These are phyloP conservation scores for Lumnitzera racemosa DNA, from an alignment of 345 rosid genomes.

Conservation along the genomic window DNA sequence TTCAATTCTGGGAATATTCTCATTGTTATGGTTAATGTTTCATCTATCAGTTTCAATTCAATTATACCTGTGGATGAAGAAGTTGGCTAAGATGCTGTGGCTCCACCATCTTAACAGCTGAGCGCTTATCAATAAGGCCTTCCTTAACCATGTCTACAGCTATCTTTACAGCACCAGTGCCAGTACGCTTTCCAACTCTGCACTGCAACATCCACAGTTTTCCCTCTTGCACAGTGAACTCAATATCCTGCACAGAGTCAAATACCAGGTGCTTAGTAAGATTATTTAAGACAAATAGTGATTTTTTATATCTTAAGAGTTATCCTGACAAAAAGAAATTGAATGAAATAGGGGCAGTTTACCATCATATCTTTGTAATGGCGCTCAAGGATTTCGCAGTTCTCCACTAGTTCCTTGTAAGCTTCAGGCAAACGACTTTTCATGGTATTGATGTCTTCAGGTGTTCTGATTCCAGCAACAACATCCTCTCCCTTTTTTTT, in stretches of 20 bases:
- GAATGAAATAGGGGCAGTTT: conserved; percentile 2
- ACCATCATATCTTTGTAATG: conserved; percentile 99
- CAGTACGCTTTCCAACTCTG: conserved; percentile 85
- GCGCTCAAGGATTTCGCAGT: conserved; percentile 71
- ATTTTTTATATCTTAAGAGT: not conserved
- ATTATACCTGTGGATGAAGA: conserved; percentile 80
- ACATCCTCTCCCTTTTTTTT: conserved; percentile 81
- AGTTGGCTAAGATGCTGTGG: conserved; percentile 89
- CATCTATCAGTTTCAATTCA: not conserved
- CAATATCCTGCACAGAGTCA: conserved; percentile 54
- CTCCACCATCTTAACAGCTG: conserved; percentile 75
- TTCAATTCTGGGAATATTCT: not conserved
- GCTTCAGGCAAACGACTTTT: conserved; percentile 71
- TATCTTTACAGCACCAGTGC: conserved; percentile 83
- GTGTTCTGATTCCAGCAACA: conserved; percentile 95
- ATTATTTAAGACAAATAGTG: not conserved
- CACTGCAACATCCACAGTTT: conserved; percentile 98
- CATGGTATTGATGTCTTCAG: conserved; percentile 75
- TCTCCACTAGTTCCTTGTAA: conserved; percentile 75
- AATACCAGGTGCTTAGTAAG: not conserved
- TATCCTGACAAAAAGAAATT: not conserved
- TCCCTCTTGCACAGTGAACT: conserved; percentile 93
- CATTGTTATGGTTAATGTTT: too few species aligned
- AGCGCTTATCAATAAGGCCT: conserved; percentile 60
- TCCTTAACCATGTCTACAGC: conserved; percentile 88